Evolutionary conservation across 495 filamentous ascomycete species (phyloP), one percentile per base, ranked within the genome.

Genomic region (Diplogelasinospora grovesii): DNA sequence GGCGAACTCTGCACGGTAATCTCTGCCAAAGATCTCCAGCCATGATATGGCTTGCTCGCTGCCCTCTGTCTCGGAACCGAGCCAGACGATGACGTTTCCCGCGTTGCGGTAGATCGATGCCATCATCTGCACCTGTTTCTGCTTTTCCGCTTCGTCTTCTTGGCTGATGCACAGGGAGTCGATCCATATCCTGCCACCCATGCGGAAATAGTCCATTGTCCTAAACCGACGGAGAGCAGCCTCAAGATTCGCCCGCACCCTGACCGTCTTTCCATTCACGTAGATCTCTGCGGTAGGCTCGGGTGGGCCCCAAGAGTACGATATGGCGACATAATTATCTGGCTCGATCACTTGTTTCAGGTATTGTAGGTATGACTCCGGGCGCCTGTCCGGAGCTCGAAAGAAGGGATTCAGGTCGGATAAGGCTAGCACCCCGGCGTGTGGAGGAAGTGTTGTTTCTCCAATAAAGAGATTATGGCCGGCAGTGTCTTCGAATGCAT

Each of bases 51-150:
- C 53, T 39, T 37, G 35, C 11, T 50, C 27, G 42, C 48, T 51
- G 40, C 56, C 43, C 19, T 56, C 46, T 10, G 27, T 46, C 14
- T 52, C 45, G 13, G 46, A 39, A 22, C 66, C 58, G n/a, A 66
- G 56, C 63, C 63, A 69, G 15, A 68, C 54, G 34, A 60, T 36
- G 10, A 68, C 57, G 18, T 48, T 41, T 4, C 32, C 39, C 20
- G 63, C 63, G 31, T 50, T 33, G 6, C 15, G 34, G 36, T 68
- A 69, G 29, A 69, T 64, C 47, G 34, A 51, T 8, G 49, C 48
- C 46, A 61, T 61, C 8, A 45, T 24, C 42, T 50, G 41, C 14
- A 61, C 42, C 23, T 61, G 55, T 18, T 29, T 23, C 0, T 8
- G 19, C 3, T 26, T 41, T 34, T 61, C 58, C 9, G 30, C 16